These are phyloP conservation scores for Batrachochytrium dendrobatidis DNA, from an alignment of 371 early-diverging fungal genomes.

Conservation along the genomic window DNA sequence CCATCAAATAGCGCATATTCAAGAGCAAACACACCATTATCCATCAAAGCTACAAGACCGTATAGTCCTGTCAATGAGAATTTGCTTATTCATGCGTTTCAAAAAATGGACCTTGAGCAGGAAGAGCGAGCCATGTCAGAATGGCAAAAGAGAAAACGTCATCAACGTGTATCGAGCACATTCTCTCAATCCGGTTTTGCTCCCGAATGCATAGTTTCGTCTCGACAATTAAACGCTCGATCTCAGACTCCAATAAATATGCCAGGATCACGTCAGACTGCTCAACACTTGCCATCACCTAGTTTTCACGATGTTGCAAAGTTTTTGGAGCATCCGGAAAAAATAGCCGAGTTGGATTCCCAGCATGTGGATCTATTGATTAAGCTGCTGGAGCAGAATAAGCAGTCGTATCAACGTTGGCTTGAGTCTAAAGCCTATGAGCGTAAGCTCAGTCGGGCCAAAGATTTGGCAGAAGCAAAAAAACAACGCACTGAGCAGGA, in stretches of 20 bases:
- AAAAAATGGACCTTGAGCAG: conserved; percentile 1
- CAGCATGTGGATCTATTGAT: conserved; percentile 3
- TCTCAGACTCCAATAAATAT: too few relatives aligned
- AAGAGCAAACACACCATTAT: too few relatives aligned
- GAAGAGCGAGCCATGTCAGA: neutral
- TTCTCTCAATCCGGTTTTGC: neutral
- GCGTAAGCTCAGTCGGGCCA: neutral
- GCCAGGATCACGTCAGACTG: conserved; percentile 2
- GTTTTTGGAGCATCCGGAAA: neutral
- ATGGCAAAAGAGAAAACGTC: neutral
- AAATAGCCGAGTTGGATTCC: neutral
- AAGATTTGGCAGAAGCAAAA: neutral
- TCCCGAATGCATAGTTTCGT: too few relatives aligned
- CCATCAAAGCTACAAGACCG: too few relatives aligned
- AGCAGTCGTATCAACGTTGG: neutral
- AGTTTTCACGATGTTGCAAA: neutral
- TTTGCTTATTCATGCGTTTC: neutral
- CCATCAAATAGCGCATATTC: too few relatives aligned
- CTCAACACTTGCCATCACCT: neutral
- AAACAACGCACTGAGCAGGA: neutral
- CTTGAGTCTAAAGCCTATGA: neutral
- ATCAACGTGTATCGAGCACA: neutral
- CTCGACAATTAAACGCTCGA: neutral
- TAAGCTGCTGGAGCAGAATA: conserved; percentile 1
- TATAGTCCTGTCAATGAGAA: too few relatives aligned